A percentile compares a stretch with the other conserved stretches of the same genome.
Conservation (phyloP, 352 stramenopile genomes). For the Pythium monospermum region DNA sequence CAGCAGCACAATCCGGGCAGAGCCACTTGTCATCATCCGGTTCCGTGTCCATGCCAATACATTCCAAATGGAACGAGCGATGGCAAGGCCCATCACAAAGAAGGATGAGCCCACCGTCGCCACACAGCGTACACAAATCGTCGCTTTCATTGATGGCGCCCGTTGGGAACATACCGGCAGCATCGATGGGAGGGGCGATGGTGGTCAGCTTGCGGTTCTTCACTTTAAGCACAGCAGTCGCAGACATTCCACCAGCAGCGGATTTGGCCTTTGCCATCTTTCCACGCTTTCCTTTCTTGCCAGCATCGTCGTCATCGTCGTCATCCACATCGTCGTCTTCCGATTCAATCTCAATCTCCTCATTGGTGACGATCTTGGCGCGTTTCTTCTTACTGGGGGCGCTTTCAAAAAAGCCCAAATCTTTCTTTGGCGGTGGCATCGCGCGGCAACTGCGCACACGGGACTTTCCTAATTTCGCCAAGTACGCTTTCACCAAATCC, state of each 20-base stretch:
- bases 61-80: conserved; percentile 91
- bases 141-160: conserved; percentile 81
- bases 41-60: conserved; percentile 81
- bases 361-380: conserved; percentile 13
- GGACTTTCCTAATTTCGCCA: conserved; percentile 77
- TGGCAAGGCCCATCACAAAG: conserved; percentile 91
- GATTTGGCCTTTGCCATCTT: conserved; percentile 17
- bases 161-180: conserved; percentile 35
- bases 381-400: conserved; percentile 27
- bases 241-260: too few relatives aligned
- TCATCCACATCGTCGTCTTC: conserved; percentile 36
- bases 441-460: conserved; percentile 73
- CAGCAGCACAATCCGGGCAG: conserved; percentile 85
- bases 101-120: conserved; percentile 88
- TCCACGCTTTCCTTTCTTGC: conserved; percentile 31
- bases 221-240: too few relatives aligned
- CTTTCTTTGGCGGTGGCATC: conserved; percentile 30
- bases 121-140: conserved; percentile 90
- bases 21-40: conserved; percentile 87
- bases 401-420: conserved; percentile 4
- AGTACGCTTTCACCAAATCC: conserved; percentile 69
- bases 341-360: conserved; percentile 40
- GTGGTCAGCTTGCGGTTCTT: background rate
- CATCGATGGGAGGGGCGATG: background rate
- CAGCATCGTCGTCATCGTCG: conserved; percentile 13